Percentiles rank a stretch among this genome's conserved stretches.
These are phyloP conservation scores for Venturia asperata DNA, from an alignment of 2,329 filamentous ascomycete genomes.

Conservation along the genomic window DNA sequence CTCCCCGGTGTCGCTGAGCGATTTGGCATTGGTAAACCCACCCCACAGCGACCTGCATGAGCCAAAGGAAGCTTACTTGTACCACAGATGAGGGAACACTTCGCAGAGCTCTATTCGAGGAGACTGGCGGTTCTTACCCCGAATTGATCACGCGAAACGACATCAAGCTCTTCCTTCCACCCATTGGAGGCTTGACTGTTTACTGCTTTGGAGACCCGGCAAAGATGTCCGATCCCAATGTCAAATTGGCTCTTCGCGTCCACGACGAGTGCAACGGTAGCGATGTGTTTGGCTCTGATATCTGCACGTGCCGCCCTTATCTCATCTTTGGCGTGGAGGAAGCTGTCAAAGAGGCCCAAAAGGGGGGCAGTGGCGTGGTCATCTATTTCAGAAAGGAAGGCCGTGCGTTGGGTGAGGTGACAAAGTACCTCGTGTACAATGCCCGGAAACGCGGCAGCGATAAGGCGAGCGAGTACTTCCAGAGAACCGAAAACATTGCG, in stretches of 20 bases:
- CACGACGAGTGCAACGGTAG: conserved; percentile 91
- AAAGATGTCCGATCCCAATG: conserved; percentile 83
- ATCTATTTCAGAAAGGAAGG: conserved; percentile 99
- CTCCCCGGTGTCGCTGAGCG: conserved; percentile 65
- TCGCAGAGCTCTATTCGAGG: conserved; percentile 82
- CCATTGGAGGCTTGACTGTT: conserved; percentile 90
- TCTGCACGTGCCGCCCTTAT: conserved; percentile 93
- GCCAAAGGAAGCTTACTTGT: conserved; percentile 12
- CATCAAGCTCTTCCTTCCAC: conserved; percentile 91
- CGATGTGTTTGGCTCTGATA: conserved; percentile 96
- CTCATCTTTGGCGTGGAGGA: conserved; percentile 96
- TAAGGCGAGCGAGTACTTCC: conserved; percentile 81
- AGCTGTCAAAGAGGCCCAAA: conserved; percentile 93
- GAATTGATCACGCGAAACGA: conserved; percentile 92
- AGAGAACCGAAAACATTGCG: conserved; percentile 95
- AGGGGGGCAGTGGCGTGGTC: conserved; percentile 85
- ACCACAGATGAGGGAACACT: conserved; percentile 70
- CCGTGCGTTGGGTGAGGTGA: conserved; percentile 87
- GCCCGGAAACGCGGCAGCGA: conserved; percentile 42
- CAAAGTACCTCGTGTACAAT: conserved; percentile 79
- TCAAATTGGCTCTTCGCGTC: conserved; percentile 73
- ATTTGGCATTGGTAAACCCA: conserved; percentile 69
- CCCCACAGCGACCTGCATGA: background rate
- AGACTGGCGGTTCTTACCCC: conserved; percentile 92
- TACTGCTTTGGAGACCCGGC: conserved; percentile 95